Base-by-base conservation (phyloP, 805 yeast species). In the Spathaspora gorwiae region DNA sequence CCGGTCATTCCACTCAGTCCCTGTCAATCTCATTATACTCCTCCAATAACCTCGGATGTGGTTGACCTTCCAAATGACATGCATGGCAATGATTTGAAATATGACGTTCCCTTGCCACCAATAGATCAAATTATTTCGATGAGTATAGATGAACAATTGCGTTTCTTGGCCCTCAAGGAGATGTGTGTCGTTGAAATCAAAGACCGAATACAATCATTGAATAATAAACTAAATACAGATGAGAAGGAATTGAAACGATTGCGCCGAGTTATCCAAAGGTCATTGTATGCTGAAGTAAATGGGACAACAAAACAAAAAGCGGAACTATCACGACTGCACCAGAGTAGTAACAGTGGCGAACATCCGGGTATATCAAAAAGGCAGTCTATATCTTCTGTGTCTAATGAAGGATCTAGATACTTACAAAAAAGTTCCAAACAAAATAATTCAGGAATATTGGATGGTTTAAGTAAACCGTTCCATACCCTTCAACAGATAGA, bases 401-500 rank as follows among this genome's bases (percentile, higher is more conserved):
- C 37, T 29, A 34, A 31, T 19, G 7, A 29, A 7, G 26, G 7
- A 12, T 6, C 6, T 26, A 29, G 34, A 15, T 24, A n/a, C 7
- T 11, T 30, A 9, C 41, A 27, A 3, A 26, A 29, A n/a, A 33
- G 30, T 27, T 37, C 40, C 32, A 39, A 35, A 32, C n/a, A 19
- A 26, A 12, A 26, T 14, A 53, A 51, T 31, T 54, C 63, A n/a
- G 54, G 58, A 33, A 32, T 67, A 26, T 66, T 71, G 72, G 49
- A 53, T 15, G 66, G 62, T 39, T 50, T 66, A 32, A 61, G 80
- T 3, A 81, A 76, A 53, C 85, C 89, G 1, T 66, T 84, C 37
- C 76, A 72, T 39, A 68, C 83, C 42, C 70, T 84, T 39, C 87
- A 81, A 52, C 87, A 81, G 49, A 75, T 84, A 55, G 92, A 84